Base-by-base conservation (phyloP, 2,329 filamentous ascomycete species). In the Fusarium dlaminii region DNA sequence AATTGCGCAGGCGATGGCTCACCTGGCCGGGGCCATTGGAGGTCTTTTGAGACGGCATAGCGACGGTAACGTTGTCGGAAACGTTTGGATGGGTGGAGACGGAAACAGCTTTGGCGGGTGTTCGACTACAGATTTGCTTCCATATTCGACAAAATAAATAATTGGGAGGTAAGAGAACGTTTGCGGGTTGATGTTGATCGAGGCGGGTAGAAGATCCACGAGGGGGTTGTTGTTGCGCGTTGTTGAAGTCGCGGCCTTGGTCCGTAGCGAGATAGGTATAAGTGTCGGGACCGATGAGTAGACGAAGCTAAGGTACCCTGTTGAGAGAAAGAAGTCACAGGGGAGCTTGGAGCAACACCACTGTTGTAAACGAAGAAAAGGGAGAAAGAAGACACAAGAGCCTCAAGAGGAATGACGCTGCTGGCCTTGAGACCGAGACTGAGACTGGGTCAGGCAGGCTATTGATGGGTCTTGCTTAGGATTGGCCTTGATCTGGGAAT, bases 1-100 rank as follows among this genome's bases (percentile, higher is more conserved):
- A 92, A 82, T 90, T 92, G 85, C 90, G 91, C 77, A 93, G 82
- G 80, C 90, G 91, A 81, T 92, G 90, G 74, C 90, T 90, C 79
- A 92, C 91, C 80, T 91, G 90, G 80, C 87, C 85, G 75, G 79
- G 75, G 79, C 86, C 84, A 81, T 85, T 85, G 78, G 85, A 78
- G 76, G 82, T 85, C 83, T 90, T 91, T 79, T 86, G 84, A 72
- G 87, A 84, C 67, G 87, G 86, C 87, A 89, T 89, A 71, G 70
- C 78, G 76, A 59, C 54, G 46, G 65, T 51, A 60, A 43, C 40
- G 56, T 42, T 40, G 62, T 56, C 51, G 56, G 73, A 51, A 51
- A 54, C 52, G 71, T 64, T 55, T 54, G 55, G 54, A 46, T 62
- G 40, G 66, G 68, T 66, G 37, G 55, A 34, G 69, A 52, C 55